Conservation (phyloP, 2,329 filamentous ascomycete genomes). For the Fusarium miscanthi region DNA sequence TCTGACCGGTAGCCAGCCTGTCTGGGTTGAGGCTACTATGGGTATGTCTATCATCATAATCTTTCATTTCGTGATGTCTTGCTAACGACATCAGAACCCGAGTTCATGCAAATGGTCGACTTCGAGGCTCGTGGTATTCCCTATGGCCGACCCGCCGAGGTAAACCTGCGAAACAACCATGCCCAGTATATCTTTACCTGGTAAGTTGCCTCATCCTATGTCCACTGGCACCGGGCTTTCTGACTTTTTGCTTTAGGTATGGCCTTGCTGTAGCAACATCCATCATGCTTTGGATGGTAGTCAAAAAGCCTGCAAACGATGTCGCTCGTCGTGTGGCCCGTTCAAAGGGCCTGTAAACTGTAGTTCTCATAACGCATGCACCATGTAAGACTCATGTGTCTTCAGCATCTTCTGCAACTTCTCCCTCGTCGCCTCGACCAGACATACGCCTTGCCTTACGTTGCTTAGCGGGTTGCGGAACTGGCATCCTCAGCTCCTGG, state of each 20-base stretch:
- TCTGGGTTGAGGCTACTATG: slow-evolving; percentile 98
- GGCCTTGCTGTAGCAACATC: slow-evolving; percentile 85
- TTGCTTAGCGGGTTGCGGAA: slow-evolving; percentile 63
- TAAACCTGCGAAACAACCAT: slow-evolving; percentile 96
- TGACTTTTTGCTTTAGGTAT: slow-evolving; percentile 70
- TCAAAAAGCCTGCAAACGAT: slow-evolving; percentile 85
- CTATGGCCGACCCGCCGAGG: slow-evolving; percentile 87
- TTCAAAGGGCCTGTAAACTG: slow-evolving; percentile 44
- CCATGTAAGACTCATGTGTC: slow-evolving; percentile 45
- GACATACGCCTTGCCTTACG: slow-evolving; percentile 51
- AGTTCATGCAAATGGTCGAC: slow-evolving; percentile 80
- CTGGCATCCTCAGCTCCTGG: slow-evolving; percentile 81
- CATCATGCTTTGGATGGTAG: slow-evolving; percentile 96
- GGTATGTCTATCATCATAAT: slow-evolving; percentile 61
- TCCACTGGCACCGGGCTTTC: background rate
- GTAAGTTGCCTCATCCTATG: slow-evolving; percentile 64
- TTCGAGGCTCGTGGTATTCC: slow-evolving; percentile 85
- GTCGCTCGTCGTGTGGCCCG: slow-evolving; percentile 72
- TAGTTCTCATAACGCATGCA: slow-evolving; percentile 20
- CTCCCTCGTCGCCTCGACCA: slow-evolving; percentile 49
- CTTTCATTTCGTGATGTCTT: background rate
- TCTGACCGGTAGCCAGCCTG: slow-evolving; percentile 82
- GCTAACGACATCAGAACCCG: slow-evolving; percentile 69
- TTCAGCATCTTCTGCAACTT: slow-evolving; percentile 53
- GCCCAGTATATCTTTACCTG: slow-evolving; percentile 99